phyloP scores from a whole-genome alignment of 345 rosid genomes.

The Eutrema heterophyllum region DNA sequence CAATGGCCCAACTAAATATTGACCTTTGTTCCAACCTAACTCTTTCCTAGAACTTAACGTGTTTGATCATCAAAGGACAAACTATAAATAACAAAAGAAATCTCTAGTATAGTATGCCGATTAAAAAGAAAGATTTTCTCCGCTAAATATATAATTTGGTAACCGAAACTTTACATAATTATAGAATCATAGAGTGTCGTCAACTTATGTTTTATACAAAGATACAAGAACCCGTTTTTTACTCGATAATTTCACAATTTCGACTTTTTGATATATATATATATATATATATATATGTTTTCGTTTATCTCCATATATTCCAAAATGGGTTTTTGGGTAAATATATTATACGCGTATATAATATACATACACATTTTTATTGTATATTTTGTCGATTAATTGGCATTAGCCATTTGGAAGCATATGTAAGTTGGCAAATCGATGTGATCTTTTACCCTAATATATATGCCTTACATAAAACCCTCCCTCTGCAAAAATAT shows the following conservation, averaged over 20 bases:
- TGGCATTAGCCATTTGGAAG: conserved; percentile 17
- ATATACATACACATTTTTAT: background rate
- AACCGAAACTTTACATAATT: background rate
- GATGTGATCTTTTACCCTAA: conserved; percentile 17
- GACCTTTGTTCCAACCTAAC: conserved; percentile 28
- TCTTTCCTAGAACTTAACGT: background rate
- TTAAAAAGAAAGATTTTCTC: background rate
- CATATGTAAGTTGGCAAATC: conserved; percentile 6
- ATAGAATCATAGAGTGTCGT: too few relatives aligned
- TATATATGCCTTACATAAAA: background rate
- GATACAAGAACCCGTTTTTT: background rate
- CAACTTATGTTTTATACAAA: background rate
- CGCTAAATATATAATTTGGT: background rate
- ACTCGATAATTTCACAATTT: background rate
- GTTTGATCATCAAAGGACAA: conserved; percentile 12
- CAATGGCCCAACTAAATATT: conserved; percentile 21
- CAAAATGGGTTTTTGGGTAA: background rate
- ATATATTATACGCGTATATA: background rate
- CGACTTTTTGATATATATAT: too few relatives aligned
- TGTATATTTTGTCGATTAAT: background rate
- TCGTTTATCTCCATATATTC: background rate
- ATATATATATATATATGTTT: too few relatives aligned
- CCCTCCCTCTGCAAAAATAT: background rate
- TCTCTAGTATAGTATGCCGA: background rate
- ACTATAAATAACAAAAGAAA: background rate